Conservation (phyloP, 163 green algal species). For the Chloroidium sp. region DNA sequence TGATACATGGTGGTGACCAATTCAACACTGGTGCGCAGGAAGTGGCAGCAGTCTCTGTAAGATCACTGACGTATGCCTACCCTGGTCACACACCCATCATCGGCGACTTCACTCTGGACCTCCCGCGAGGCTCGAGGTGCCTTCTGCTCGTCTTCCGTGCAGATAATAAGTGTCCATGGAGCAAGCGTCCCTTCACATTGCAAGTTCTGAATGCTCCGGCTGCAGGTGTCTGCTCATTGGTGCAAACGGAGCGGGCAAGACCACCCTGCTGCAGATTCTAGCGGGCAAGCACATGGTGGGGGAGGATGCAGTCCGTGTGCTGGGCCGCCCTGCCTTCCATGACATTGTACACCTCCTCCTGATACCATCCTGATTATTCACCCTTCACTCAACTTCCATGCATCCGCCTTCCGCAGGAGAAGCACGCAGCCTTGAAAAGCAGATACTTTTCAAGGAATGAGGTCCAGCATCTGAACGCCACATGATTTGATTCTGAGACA, state of each 20-base stretch:
- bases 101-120: slow-evolving; percentile 40
- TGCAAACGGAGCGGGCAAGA: slow-evolving; percentile 95
- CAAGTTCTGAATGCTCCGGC: not conserved
- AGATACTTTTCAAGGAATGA: not conserved
- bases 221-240: slow-evolving; percentile 80
- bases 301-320: slow-evolving; percentile 57
- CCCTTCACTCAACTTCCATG: not conserved
- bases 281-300: slow-evolving; percentile 92
- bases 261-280: slow-evolving; percentile 88
- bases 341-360: slow-evolving; percentile 49
- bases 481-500: not conserved
- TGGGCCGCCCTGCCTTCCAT: slow-evolving; percentile 88
- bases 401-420: not conserved
- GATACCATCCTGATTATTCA: too few species aligned
- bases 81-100: slow-evolving; percentile 34
- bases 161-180: too few species aligned
- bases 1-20: too few species aligned
- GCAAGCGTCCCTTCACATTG: not conserved
- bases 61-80: slow-evolving; percentile 22
- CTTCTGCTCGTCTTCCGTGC: not conserved
- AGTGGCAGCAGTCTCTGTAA: slow-evolving; percentile 8
- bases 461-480: not conserved
- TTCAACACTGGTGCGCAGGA: too few species aligned
- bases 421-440: not conserved
- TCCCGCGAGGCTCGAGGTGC: slow-evolving; percentile 33